phyloP scores from a whole-genome alignment of 2,329 filamentous ascomycete species.

The Aureobasidium sp. region DNA sequence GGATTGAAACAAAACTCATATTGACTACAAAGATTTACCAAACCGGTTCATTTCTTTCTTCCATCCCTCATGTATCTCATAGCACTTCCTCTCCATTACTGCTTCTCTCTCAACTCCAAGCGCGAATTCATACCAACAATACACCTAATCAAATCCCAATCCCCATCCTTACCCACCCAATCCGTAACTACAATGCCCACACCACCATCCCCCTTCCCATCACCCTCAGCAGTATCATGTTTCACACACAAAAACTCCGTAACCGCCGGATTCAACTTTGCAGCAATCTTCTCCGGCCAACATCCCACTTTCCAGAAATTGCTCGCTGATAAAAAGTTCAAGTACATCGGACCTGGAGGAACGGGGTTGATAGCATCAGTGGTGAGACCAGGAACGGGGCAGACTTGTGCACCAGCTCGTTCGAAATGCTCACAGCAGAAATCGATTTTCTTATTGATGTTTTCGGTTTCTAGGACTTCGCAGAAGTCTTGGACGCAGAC shows the following conservation, averaged over 20 bases:
- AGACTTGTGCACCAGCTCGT: slow-evolving; percentile 44
- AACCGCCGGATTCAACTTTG: slow-evolving; percentile 71
- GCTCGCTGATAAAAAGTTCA: slow-evolving; percentile 85
- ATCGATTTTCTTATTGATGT: slow-evolving; percentile 72
- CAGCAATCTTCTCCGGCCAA: slow-evolving; percentile 90
- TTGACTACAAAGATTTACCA: no score
- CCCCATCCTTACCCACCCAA: slow-evolving; percentile 77
- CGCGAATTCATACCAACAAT: slow-evolving; percentile 86
- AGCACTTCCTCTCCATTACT: no score
- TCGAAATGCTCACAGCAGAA: slow-evolving; percentile 68
- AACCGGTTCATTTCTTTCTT: no score
- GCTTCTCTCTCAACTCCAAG: slow-evolving; percentile 29
- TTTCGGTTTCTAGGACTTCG: slow-evolving; percentile 66
- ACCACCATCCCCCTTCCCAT: slow-evolving; percentile 41
- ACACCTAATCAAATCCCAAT: slow-evolving; percentile 85
- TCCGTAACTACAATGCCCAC: slow-evolving; percentile 89
- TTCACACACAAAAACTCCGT: slow-evolving; percentile 49
- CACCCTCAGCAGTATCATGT: slow-evolving; percentile 33
- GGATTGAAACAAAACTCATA: no score
- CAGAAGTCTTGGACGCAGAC: slow-evolving; percentile 93
- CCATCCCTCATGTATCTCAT: neutral
- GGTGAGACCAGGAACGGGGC: slow-evolving; percentile 31
- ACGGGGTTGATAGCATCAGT: slow-evolving; percentile 32
- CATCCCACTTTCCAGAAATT: slow-evolving; percentile 91
- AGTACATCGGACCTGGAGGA: slow-evolving; percentile 57